These are phyloP conservation scores for Clonostachys solani DNA, from an alignment of 2,329 filamentous ascomycete species.

Conservation along the genomic window DNA sequence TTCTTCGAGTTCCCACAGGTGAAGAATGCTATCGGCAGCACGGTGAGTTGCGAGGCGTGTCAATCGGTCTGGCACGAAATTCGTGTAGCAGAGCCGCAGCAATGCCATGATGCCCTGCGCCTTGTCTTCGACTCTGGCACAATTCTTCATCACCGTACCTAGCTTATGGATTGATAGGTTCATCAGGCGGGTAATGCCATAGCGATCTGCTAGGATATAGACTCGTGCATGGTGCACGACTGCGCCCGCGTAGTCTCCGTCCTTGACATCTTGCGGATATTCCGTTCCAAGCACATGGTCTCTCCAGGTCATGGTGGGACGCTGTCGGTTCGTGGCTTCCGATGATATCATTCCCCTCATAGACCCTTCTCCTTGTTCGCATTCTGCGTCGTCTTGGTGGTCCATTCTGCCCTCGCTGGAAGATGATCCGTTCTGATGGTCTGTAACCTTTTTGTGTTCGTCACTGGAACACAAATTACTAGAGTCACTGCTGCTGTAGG, in stretches of 20 bases:
- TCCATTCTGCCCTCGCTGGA: too few relatives aligned
- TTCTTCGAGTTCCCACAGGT: too few relatives aligned
- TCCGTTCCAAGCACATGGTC: neutral
- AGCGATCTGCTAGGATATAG: neutral
- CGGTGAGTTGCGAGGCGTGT: too few relatives aligned
- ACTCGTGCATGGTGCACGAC: neutral
- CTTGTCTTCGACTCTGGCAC: too few relatives aligned
- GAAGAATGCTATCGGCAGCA: too few relatives aligned
- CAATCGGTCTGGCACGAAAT: too few relatives aligned
- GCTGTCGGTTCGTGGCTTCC: neutral
- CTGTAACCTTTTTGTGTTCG: neutral
- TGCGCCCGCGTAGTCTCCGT: neutral
- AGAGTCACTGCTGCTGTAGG: neutral
- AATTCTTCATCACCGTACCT: too few relatives aligned
- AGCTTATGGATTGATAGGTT: neutral
- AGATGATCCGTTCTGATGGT: too few relatives aligned
- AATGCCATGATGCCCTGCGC: too few relatives aligned
- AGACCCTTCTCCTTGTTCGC: too few relatives aligned
- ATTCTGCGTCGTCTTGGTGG: neutral
- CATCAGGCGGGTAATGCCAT: neutral
- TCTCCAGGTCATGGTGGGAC: too few relatives aligned
- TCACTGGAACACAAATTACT: neutral
- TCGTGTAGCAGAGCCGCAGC: too few relatives aligned
- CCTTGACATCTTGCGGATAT: neutral
- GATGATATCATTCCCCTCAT: neutral